These are phyloP conservation scores for Metschnikowia drakensbergensis DNA, from an alignment of 805 yeast species.

Conservation along the genomic window DNA sequence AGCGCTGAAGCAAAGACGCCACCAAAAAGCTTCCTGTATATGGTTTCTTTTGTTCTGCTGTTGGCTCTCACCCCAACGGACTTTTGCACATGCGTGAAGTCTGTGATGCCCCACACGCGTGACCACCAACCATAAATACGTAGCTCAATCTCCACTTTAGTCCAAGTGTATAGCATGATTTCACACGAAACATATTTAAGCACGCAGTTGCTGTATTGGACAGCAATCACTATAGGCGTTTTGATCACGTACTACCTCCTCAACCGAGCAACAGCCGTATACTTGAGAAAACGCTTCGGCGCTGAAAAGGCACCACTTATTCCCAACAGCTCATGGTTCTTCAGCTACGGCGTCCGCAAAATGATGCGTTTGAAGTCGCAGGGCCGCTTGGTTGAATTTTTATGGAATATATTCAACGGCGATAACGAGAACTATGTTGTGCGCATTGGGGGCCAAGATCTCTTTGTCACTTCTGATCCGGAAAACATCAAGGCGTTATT, in stretches of 20 bases:
- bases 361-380: conserved; percentile 5
- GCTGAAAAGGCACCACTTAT: background rate
- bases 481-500: conserved; percentile 37
- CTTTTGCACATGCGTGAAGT: background rate
- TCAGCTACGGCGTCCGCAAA: background rate
- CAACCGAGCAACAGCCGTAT: background rate
- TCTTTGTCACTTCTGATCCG: conserved; percentile 27
- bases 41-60: no score
- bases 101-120: background rate
- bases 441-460: conserved; percentile 4
- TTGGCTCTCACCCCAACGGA: background rate
- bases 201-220: background rate
- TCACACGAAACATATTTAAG: background rate
- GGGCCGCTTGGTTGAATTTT: conserved; percentile 8
- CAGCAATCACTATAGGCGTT: background rate
- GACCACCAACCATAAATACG: background rate
- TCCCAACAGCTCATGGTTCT: conserved; percentile 1
- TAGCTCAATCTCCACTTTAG: no score
- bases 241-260: background rate
- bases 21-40: no score
- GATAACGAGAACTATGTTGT: conserved; percentile 10
- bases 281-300: background rate
- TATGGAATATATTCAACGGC: conserved; percentile 9
- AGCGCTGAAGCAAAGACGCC: no score
- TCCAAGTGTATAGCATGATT: background rate